Percentiles rank a stretch among this genome's conserved stretches.
phyloP scores from a whole-genome alignment of 306 rosid species.

The Cicer arietinum region DNA sequence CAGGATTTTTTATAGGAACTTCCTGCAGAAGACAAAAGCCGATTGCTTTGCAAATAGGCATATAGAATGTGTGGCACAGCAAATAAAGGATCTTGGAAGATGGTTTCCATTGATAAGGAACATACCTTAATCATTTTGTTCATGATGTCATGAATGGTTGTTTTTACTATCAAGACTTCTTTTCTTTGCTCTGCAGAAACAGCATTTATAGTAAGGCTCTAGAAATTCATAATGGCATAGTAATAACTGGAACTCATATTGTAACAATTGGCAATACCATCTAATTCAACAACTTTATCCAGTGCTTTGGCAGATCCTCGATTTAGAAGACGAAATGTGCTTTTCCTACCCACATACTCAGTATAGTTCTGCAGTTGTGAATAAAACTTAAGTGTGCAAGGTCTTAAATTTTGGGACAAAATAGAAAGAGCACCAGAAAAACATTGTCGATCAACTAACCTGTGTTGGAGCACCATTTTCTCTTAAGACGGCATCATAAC shows the following conservation, averaged over 20 bases:
- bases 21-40: conserved; percentile 70
- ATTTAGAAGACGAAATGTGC: conserved; percentile 94
- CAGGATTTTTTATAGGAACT: conserved; percentile 83
- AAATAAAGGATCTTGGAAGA: conserved; percentile 28
- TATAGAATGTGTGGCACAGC: conserved; percentile 24
- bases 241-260: conserved; percentile 28
- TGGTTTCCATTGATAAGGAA: conserved; percentile 23
- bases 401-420: conserved; percentile 34
- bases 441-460: conserved; percentile 52
- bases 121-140: conserved; percentile 85
- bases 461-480: conserved; percentile 96
- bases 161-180: conserved; percentile 89
- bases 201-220: conserved; percentile 42
- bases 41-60: conserved; percentile 39
- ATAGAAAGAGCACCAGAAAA: conserved; percentile 29
- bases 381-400: conserved; percentile 28
- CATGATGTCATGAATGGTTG: conserved; percentile 95
- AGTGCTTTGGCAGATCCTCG: conserved; percentile 98
- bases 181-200: conserved; percentile 77
- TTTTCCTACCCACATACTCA: conserved; percentile 79
- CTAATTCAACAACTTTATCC: conserved; percentile 90
- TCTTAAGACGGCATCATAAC: conserved; percentile 82
- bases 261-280: conserved; percentile 61
- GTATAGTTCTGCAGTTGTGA: conserved; percentile 72
- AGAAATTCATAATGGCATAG: conserved; percentile 31